Evolutionary conservation across 345 rosid genomes (phyloP).

Genomic region (Turnera subulata): DNA sequence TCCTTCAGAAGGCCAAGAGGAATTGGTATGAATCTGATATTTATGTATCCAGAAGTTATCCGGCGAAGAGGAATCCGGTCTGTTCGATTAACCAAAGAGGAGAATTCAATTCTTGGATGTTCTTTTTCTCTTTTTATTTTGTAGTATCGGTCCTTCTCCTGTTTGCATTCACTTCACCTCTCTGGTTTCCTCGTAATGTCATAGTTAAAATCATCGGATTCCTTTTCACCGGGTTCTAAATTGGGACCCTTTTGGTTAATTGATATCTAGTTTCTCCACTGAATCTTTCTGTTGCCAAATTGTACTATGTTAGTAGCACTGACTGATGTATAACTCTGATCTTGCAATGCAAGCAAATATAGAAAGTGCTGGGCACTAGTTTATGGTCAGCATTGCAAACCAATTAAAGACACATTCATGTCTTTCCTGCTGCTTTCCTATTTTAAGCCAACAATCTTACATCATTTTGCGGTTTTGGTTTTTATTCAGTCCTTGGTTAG

Average conservation of each 20-base stretch:
- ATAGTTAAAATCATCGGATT: constrained; percentile 50
- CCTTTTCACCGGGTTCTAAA: constrained; percentile 69
- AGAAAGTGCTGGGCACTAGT: neutral
- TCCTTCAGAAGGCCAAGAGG: constrained; percentile 84
- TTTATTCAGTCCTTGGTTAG: no score
- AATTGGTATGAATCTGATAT: constrained; percentile 42
- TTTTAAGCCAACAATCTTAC: neutral
- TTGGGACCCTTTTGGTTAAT: constrained; percentile 30
- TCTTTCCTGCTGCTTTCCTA: neutral
- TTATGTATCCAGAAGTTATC: constrained; percentile 19
- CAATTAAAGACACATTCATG: neutral
- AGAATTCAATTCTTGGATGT: constrained; percentile 35
- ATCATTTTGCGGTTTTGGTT: no score
- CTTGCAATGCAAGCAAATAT: neutral
- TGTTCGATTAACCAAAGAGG: constrained; percentile 27
- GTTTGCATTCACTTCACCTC: constrained; percentile 26
- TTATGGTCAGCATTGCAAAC: neutral
- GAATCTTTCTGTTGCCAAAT: constrained; percentile 1
- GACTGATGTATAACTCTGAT: neutral
- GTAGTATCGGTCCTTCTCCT: constrained; percentile 26
- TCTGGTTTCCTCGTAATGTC: constrained; percentile 40
- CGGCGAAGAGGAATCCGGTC: constrained; percentile 87
- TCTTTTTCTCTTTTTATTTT: constrained; percentile 11
- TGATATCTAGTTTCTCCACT: constrained; percentile 8
- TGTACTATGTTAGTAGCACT: neutral